Conservation (phyloP, 2,329 filamentous ascomycete species). For the Apiospora kogelbergensis region DNA sequence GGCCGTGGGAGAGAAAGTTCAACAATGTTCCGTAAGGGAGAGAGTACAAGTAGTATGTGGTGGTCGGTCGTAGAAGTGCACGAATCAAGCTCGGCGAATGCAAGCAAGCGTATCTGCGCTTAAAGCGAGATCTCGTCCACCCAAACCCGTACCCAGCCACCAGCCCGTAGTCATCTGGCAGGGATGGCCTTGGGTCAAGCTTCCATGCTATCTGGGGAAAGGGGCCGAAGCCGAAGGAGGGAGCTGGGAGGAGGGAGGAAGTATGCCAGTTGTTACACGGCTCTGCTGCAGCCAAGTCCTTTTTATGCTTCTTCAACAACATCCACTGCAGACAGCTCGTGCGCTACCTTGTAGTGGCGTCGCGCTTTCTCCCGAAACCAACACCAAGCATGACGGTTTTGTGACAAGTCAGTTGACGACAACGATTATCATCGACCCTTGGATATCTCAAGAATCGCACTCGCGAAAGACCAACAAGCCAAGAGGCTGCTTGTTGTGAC, state of each 20-base stretch:
- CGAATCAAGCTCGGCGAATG: background rate
- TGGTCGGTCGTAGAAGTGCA: background rate
- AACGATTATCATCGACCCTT: background rate
- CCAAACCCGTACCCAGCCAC: background rate
- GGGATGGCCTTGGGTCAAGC: background rate
- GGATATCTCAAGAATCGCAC: background rate
- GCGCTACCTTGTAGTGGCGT: background rate
- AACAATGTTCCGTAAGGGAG: background rate
- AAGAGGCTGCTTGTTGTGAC: background rate
- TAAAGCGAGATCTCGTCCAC: constrained; percentile 1
- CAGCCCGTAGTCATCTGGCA: background rate
- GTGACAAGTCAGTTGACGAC: background rate
- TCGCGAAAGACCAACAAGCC: background rate
- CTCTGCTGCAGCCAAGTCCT: background rate
- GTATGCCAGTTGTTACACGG: background rate
- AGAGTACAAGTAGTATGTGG: background rate
- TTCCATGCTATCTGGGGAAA: background rate
- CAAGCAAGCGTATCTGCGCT: background rate
- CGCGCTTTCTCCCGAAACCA: background rate
- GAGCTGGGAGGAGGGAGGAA: too few species aligned
- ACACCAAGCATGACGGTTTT: background rate
- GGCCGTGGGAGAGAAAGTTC: too few species aligned
- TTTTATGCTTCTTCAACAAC: background rate
- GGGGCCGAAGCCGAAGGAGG: background rate
- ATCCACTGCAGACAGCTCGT: background rate